phyloP scores from a whole-genome alignment of 805 yeast genomes.

The Candida orba region DNA sequence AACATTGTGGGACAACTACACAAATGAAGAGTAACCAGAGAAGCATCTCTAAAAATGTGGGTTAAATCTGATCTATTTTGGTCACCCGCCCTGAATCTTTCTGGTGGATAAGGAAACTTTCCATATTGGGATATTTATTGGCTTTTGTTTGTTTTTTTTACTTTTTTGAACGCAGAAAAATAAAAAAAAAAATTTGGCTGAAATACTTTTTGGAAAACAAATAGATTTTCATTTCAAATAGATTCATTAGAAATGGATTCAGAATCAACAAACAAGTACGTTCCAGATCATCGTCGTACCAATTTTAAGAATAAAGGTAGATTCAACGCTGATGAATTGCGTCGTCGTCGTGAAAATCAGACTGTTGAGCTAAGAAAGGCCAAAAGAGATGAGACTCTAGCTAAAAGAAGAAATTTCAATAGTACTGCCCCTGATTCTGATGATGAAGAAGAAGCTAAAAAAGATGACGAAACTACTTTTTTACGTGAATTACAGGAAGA shows the following conservation, averaged over 20 bases:
- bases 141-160: not conserved
- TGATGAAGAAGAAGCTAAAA: conserved; percentile 31
- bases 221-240: too few relatives aligned
- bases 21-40: too few relatives aligned
- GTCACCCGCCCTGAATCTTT: not conserved
- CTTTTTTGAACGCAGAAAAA: not conserved
- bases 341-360: conserved; percentile 96
- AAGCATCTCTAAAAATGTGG: too few relatives aligned
- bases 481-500: conserved; percentile 51
- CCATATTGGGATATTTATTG: not conserved
- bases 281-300: conserved; percentile 96
- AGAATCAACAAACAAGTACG: conserved; percentile 72
- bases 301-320: conserved; percentile 91
- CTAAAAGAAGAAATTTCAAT: conserved; percentile 82
- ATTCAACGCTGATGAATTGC: conserved; percentile 90
- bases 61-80: not conserved
- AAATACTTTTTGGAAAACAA: too few relatives aligned
- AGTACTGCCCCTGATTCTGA: conserved; percentile 43
- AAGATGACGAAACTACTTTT: conserved; percentile 33
- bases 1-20: too few relatives aligned
- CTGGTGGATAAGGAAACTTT: not conserved
- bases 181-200: not conserved
- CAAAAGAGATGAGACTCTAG: conserved; percentile 88
- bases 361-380: conserved; percentile 96
- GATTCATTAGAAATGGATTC: conserved; percentile 55